phyloP scores from a whole-genome alignment of 805 yeast species.

The Pichia paraexigua region DNA sequence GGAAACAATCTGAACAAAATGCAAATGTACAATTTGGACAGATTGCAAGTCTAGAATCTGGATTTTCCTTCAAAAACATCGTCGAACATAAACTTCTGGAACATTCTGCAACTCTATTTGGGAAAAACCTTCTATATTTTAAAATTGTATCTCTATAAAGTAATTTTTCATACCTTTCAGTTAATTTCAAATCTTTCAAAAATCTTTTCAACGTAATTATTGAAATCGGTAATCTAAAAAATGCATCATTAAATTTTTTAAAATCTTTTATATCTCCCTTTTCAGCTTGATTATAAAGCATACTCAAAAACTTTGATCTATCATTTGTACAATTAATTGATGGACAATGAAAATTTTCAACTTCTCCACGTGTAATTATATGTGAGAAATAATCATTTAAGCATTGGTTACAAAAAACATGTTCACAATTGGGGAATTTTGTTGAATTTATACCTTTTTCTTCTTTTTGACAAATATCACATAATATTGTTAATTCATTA shows the following conservation, averaged over 20 bases:
- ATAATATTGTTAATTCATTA: conserved; percentile 32
- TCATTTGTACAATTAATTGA: conserved; percentile 37
- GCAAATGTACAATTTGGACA: conserved; percentile 45
- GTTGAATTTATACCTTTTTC: conserved; percentile 37
- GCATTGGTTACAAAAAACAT: conserved; percentile 42
- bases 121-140: conserved; percentile 36
- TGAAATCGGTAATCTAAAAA: conserved; percentile 37
- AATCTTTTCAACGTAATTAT: conserved; percentile 28
- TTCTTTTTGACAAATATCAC: conserved; percentile 50
- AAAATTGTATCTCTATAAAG: conserved; percentile 34
- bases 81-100: conserved; percentile 38
- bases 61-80: conserved; percentile 40
- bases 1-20: conserved; percentile 48
- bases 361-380: conserved; percentile 39
- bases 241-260: conserved; percentile 25
- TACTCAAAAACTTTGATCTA: conserved; percentile 14
- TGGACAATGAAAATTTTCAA: conserved; percentile 51
- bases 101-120: conserved; percentile 43
- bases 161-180: conserved; percentile 33
- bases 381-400: conserved; percentile 34
- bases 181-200: conserved; percentile 14
- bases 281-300: conserved; percentile 8
- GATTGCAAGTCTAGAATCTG: conserved; percentile 38
- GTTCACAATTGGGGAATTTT: conserved; percentile 37
- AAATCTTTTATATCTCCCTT: conserved; percentile 17